Evolutionary conservation across 148 eudicot genomes (phyloP), one percentile per base, ranked within the genome.

Genomic region (Heliamphora exappendiculata): DNA sequence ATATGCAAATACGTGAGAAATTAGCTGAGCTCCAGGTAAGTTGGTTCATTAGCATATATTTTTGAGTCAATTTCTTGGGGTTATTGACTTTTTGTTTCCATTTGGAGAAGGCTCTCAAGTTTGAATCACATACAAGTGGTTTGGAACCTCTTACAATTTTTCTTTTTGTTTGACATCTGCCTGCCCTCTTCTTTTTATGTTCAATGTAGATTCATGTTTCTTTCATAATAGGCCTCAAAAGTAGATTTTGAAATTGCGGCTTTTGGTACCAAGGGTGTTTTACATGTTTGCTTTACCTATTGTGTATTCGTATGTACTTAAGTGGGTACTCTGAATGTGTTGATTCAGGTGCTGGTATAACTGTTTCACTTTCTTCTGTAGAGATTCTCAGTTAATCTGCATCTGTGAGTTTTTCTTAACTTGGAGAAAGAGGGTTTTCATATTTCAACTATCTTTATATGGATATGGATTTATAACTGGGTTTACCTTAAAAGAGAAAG

Each of bases 1-100:
- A 94, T 87, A 94, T 94, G 93, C 98, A 92, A 85, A 92, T 94
- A 54, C 98, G 98, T 72, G 98, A 92, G 81, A 94, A 94, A 84
- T 72, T 94, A 67, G 90, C 89, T 67, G 98, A 94, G 71, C 92
- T 94, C 75, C 90, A 90, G 94, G 98, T 92, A 86, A 82, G 68
- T 72, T 59, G 34, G 11, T 45, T 41, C 2, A 76, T 53, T n/a
- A 2, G 42, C 3, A 6, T n/a, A 42, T 55, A 11, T 72, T 51
- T 16, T 71, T n/a, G 55, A 14, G 13, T 36, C 42, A 16, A 19
- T 16, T 29, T 73, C 26, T 17, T 45, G 50, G n/a, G 70, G 44
- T 14, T 29, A 24, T 22, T 39, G 7, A 33, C 19, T 6, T 41
- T 39, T 31, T 70, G 14, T 5, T 58, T 37, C 53, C 34, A n/a